phyloP scores from a whole-genome alignment of 192 early-diverging fungal genomes.

The Lunasporangiospora selenospora region DNA sequence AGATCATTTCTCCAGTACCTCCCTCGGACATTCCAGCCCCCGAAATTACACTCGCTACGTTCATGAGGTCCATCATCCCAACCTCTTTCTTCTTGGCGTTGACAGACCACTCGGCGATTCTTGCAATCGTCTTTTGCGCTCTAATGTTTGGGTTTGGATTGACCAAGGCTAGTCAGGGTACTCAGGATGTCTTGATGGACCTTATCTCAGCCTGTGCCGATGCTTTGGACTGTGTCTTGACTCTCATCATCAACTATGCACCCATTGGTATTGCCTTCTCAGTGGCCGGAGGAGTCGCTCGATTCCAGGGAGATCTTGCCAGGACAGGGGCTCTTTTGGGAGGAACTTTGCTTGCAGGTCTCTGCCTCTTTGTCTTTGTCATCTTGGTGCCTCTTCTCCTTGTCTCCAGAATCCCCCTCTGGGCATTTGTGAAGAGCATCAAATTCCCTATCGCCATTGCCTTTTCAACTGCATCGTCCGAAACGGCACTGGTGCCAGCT shows the following conservation, averaged over 20 bases:
- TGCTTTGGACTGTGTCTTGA: conserved; percentile 67
- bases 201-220: conserved; percentile 58
- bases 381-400: conserved; percentile 64
- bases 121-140: conserved; percentile 68
- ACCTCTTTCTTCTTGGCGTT: conserved; percentile 64
- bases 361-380: conserved; percentile 60
- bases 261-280: conserved; percentile 70
- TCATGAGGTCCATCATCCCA: conserved; percentile 66
- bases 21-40: no score
- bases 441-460: conserved; percentile 71
- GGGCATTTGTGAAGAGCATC: conserved; percentile 56
- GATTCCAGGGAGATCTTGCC: conserved; percentile 56
- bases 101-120: conserved; percentile 36
- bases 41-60: conserved; percentile 55
- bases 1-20: not conserved
- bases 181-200: conserved; percentile 54
- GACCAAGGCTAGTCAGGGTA: conserved; percentile 44
- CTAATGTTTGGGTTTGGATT: conserved; percentile 66
- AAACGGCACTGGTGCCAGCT: conserved; percentile 72
- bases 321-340: conserved; percentile 69
- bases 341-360: conserved; percentile 58
- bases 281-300: conserved; percentile 65
- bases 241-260: conserved; percentile 65
- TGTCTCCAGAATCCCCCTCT: conserved; percentile 56
- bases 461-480: conserved; percentile 73